Evolutionary conservation across 306 rosid genomes (phyloP), one percentile per base, ranked within the genome.

Genomic region (Mucuna pruriens): DNA sequence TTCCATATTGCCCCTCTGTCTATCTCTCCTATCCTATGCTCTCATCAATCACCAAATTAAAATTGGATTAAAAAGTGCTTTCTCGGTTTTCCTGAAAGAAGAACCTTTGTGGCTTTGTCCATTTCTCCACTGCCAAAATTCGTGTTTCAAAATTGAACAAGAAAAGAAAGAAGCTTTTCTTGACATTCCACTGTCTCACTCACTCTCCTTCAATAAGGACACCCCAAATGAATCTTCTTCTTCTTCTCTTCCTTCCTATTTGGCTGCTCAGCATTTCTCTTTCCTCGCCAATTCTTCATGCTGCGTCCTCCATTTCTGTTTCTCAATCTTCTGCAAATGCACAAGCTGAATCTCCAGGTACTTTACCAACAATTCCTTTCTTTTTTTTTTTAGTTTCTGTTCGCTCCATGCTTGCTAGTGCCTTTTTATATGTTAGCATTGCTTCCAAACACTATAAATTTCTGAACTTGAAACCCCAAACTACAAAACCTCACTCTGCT

Each of bases 331-430:
- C 84, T 64, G 51, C 86, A 42, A 83, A 79, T 79, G 85, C 86
- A 82, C 88, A 91, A 83, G 92, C 93, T 87, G 67, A 90, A 87
- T 80, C 98, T 84, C 91, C 97, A 84, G 98, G 98, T 94, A 87
- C 64, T 79, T 26, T 71, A 62, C 15, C 9, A 76, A 57, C 48
- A 44, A 44, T 2, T 20, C 13, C 48, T 74, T 52, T 9, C 65
- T 19, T 79, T 70, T 36, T 19, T 23, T 10, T 12, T 42, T n/a
- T 2, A 54, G 26, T 80, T 76, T 75, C n/a, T 69, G 34, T 65
- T 78, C n/a, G 16, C 65, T 39, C 2, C 58, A 11, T 82, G 66
- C 46, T 39, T 49, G 26, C 29, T 45, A 25, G 29, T 85, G 79
- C 20, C 65, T 33, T 75, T 38, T 76, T 23, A 40, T 66, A 82